Evolutionary conservation across 2,329 filamentous ascomycete species (phyloP).

Genomic region (Torrubiella hemipterigena): DNA sequence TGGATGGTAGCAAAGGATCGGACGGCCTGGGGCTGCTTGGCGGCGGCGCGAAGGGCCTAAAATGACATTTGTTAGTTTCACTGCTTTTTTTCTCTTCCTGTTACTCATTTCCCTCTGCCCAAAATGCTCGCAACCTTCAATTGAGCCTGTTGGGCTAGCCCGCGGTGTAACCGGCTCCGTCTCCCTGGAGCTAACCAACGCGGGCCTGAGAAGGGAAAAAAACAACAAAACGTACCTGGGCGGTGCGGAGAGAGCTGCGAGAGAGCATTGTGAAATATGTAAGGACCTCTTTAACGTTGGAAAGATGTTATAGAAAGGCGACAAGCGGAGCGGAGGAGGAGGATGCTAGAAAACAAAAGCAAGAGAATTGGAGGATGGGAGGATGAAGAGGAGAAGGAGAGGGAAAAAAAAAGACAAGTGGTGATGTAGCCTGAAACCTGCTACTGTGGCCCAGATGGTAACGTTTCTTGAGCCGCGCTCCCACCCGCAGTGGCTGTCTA

Average conservation of each 20-base stretch:
- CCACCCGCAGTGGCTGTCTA: no score
- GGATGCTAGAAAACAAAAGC: conserved; percentile 5
- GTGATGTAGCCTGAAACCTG: no score
- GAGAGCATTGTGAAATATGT: conserved; percentile 39
- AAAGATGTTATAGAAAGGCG: conserved; percentile 7
- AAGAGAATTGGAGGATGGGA: conserved; percentile 5
- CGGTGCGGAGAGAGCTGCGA: conserved; percentile 42
- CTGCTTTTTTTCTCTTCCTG: no score
- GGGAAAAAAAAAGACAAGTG: conserved; percentile 8
- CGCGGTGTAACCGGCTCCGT: no score
- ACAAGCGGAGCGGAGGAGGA: conserved; percentile 4
- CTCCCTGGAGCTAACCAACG: no score
- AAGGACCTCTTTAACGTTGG: conserved; percentile 9
- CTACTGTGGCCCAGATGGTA: no score
- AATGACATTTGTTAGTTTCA: no score
- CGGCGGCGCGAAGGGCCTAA: conserved; percentile 41
- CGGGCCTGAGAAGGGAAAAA: no score
- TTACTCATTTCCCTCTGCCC: no score
- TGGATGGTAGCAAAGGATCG: conserved; percentile 69
- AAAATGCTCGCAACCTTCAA: no score
- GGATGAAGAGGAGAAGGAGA: conserved; percentile 3
- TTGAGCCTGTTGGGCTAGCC: no score
- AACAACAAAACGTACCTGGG: conserved; percentile 36
- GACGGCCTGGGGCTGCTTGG: conserved; percentile 30
- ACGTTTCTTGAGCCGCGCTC: no score